A percentile compares a stretch with the other conserved stretches of the same genome.
phyloP scores from a whole-genome alignment of 225 moss, liverwort and hornwort genomes.

The Antitrichia curtipendula region DNA sequence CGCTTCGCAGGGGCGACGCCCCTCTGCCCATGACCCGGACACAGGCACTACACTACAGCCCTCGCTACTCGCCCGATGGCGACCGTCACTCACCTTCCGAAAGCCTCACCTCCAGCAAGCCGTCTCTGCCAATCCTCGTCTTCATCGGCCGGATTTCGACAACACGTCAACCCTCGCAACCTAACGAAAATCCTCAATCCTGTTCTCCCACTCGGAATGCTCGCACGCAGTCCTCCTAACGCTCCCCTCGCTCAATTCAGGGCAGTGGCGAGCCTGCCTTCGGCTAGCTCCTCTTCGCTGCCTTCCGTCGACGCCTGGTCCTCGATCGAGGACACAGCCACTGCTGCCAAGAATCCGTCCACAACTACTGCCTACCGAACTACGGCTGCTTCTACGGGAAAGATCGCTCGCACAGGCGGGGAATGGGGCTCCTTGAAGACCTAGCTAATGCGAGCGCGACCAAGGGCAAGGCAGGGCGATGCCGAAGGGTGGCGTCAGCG shows the following conservation, averaged over 20 bases:
- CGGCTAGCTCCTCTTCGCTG: not conserved
- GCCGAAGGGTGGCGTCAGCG: not conserved
- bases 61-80: not conserved
- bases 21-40: conserved; percentile 22
- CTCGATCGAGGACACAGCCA: not conserved
- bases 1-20: conserved; percentile 59
- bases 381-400: not conserved
- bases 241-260: not conserved
- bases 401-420: not conserved
- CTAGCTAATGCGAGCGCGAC: not conserved
- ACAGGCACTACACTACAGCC: not conserved
- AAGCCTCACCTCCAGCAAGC: conserved; percentile 1
- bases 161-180: not conserved
- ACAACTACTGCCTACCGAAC: not conserved
- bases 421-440: not conserved
- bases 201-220: not conserved
- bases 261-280: not conserved
- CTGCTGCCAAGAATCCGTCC: not conserved
- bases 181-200: not conserved
- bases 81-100: conserved; percentile 16
- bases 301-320: not conserved
- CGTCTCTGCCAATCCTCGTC: not conserved
- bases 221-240: not conserved
- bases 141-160: conserved; percentile 8
- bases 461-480: not conserved